Percentiles rank a stretch among this genome's conserved stretches.
phyloP scores from a whole-genome alignment of 345 rosid genomes.

The Syzygium grande region DNA sequence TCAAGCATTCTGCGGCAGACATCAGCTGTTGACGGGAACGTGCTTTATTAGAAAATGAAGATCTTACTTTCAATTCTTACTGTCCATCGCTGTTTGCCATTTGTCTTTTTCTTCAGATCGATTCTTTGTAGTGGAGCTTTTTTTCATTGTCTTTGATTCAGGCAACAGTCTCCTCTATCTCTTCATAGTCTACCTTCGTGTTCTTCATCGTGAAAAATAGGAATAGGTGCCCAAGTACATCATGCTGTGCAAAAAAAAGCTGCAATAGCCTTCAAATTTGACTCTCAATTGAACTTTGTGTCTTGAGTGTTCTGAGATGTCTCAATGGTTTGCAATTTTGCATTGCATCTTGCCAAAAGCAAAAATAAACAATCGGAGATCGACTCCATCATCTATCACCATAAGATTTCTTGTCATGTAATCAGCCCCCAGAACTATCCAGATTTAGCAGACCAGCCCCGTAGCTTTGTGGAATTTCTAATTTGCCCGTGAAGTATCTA shows the following conservation, averaged over 20 bases:
- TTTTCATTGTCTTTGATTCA: not conserved
- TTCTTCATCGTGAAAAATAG: not conserved
- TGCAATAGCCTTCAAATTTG: not conserved
- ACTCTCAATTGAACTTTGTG: not conserved
- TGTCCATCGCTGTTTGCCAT: not conserved
- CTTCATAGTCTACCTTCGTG: not conserved
- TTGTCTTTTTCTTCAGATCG: not conserved
- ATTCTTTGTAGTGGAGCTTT: not conserved
- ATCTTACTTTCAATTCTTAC: not conserved
- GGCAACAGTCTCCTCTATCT: not conserved
- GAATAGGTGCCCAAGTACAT: not conserved
- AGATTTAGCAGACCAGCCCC: not conserved
- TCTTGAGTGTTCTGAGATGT: not conserved
- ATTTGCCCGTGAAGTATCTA: not conserved
- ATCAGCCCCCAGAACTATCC: not conserved
- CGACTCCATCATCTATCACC: not conserved
- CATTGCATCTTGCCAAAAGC: not conserved
- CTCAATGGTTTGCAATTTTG: not conserved
- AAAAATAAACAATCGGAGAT: not conserved
- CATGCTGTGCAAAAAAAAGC: not conserved
- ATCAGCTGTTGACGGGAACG: not conserved
- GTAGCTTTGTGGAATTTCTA: not conserved
- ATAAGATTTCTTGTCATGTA: not conserved
- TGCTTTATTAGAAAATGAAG: not conserved
- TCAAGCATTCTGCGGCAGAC: not conserved